phyloP scores from a whole-genome alignment of 352 stramenopile genomes.

The Pythium biforme region DNA sequence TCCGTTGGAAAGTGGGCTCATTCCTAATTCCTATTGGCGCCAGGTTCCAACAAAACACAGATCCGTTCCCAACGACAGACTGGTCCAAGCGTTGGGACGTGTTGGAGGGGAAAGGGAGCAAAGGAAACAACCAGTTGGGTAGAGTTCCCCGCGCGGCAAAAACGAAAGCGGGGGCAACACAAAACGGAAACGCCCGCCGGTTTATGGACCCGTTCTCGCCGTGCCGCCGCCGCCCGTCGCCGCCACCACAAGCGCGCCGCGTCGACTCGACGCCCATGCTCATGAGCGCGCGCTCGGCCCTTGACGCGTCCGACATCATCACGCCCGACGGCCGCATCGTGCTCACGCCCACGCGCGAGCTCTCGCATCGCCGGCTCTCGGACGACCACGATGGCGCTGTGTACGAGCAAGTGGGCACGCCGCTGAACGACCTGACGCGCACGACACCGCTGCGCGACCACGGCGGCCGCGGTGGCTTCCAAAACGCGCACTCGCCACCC shows the following conservation, averaged over 20 bases:
- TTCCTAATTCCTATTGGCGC: too few species aligned
- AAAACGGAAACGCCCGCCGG: not conserved
- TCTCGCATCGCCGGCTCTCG: not conserved
- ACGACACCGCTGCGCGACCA: conserved; percentile 7
- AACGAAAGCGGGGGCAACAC: too few species aligned
- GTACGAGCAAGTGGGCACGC: conserved; percentile 21
- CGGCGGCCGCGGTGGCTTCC: not conserved
- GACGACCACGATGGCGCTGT: conserved; percentile 8
- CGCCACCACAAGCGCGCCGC: conserved; percentile 5
- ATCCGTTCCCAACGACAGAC: too few species aligned
- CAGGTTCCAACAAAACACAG: too few species aligned
- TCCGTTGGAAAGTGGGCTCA: too few species aligned
- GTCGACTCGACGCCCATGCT: conserved; percentile 32
- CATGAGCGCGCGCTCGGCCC: conserved; percentile 26
- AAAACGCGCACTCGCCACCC: not conserved
- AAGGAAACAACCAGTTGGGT: not conserved
- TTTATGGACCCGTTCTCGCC: conserved; percentile 22
- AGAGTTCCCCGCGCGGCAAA: not conserved
- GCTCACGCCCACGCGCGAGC: conserved; percentile 22
- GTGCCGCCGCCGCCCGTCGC: conserved; percentile 13
- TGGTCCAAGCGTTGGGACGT: too few species aligned
- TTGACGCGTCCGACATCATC: conserved; percentile 26
- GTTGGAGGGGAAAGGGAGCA: too few species aligned
- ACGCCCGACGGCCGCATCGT: conserved; percentile 26
- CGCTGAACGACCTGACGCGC: conserved; percentile 11